Percentiles rank a stretch among this genome's conserved stretches.
phyloP scores from a whole-genome alignment of 257 asterid genomes.

The Scutellaria barbata region DNA sequence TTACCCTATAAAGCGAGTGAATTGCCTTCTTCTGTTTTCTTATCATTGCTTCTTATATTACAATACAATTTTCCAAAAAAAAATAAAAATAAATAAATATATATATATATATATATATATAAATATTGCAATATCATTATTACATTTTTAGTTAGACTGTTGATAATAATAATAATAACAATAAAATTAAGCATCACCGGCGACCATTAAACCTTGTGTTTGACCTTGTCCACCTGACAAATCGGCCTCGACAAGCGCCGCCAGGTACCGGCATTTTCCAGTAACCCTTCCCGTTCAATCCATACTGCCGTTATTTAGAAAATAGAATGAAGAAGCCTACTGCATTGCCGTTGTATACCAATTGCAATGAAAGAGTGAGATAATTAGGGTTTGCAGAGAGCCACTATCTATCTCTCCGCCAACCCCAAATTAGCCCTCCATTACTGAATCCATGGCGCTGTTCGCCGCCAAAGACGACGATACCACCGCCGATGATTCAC shows the following conservation, averaged over 20 bases:
- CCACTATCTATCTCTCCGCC: neutral
- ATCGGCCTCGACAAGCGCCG: slow-evolving; percentile 24
- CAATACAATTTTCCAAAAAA: no score
- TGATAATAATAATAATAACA: no score
- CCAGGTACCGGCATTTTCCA: slow-evolving; percentile 39
- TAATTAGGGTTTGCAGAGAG: slow-evolving; percentile 40
- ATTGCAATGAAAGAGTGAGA: slow-evolving; percentile 1
- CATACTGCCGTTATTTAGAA: neutral
- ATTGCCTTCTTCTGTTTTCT: no score
- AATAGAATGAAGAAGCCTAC: neutral
- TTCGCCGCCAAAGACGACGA: slow-evolving; percentile 29
- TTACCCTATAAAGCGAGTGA: no score
- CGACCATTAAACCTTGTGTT: slow-evolving; percentile 1
- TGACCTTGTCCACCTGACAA: slow-evolving; percentile 31
- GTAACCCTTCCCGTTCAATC: slow-evolving; percentile 20
- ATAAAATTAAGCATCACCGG: neutral
- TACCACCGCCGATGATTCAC: slow-evolving; percentile 37
- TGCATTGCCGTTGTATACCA: no score
- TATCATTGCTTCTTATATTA: no score
- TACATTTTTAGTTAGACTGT: no score
- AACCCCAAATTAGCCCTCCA: slow-evolving; percentile 14
- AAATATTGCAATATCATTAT: no score
- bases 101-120: no score
- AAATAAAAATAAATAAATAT: no score
- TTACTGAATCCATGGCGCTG: slow-evolving; percentile 33